Evolutionary conservation across 2,329 filamentous ascomycete species (phyloP), one percentile per base, ranked within the genome.

Genomic region (Trichoderma sp.): DNA sequence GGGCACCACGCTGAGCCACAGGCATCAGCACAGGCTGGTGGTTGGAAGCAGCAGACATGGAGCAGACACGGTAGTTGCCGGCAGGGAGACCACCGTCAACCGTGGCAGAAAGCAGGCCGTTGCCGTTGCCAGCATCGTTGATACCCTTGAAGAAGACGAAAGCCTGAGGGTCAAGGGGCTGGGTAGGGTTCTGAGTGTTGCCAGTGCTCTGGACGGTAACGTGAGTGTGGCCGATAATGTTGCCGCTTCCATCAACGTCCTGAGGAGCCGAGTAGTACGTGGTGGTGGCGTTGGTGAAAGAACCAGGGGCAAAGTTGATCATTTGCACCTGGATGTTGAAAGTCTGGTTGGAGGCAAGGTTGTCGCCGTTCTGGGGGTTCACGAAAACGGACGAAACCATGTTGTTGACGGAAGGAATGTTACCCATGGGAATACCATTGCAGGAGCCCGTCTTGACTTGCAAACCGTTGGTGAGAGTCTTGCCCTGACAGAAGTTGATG

Each of bases 81-180:
- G 83, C 81, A 3, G 87, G 87, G 3, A 91, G 85, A 74, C 88
- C 89, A 68, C 84, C 86, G 1, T 81, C 79, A 29, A 91, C 88
- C 2, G 76, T 79, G 49, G 88, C 85, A 14, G 81, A 77, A 13
- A 91, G 80, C 5, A 83, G 79, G 62, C 88, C 88, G 2, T 86
- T 74, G 37, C 84, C 84, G 73, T 90, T 84, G 40, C 87, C 87
- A 19, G 79, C 83, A 70, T 89, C 87, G 78, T 90, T 89, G 80
- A 90, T 88, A 71, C 88, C 88, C 83, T 90, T 89, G 85, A 90
- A 90, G 78, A 89, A 89, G 75, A 80, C 86, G 72, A 87, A 89
- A 75, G 83, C 77, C 27, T 76, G 78, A 37, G 88, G 82, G 71
- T 89, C 83, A 6, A 87, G 82, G 33, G 87, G 83, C n/a, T 77